Conservation (phyloP, 1,284 basidiomycete species). For the Tilletia horrida region DNA sequence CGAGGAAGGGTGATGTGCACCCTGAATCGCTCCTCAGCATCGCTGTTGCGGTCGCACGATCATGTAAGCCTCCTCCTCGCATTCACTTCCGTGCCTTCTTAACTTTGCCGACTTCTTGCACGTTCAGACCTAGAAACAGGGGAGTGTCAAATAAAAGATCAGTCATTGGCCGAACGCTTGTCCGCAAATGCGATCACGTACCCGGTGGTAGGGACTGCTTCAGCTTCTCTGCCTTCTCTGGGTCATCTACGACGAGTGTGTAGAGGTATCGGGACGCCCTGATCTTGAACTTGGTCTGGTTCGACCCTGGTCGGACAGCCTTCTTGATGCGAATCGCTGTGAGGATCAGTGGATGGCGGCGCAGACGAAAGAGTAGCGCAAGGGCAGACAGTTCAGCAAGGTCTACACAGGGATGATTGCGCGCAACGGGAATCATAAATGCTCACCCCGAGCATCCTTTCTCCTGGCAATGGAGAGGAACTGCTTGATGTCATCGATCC, state of each 20-base stretch:
- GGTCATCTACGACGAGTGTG: conserved; percentile 90
- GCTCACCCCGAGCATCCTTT: conserved; percentile 63
- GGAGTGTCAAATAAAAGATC: neutral
- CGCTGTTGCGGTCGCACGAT: too few species aligned
- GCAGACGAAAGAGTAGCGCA: neutral
- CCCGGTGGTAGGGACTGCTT: conserved; percentile 92
- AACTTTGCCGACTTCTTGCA: conserved; percentile 25
- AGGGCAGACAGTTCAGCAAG: neutral
- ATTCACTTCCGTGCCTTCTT: conserved; percentile 24
- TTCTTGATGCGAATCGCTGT: conserved; percentile 95
- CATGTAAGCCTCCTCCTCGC: neutral
- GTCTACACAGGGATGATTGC: neutral
- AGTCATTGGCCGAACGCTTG: neutral
- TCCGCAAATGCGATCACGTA: conserved; percentile 57
- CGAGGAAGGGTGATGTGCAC: too few species aligned
- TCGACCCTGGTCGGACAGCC: conserved; percentile 71
- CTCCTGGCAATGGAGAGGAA: conserved; percentile 93
- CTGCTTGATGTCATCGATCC: conserved; percentile 97
- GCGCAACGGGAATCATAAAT: neutral
- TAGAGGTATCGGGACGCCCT: conserved; percentile 96
- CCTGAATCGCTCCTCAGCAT: too few species aligned
- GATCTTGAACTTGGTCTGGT: conserved; percentile 88
- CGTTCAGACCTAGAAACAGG: conserved; percentile 21
- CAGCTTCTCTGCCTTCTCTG: conserved; percentile 98
- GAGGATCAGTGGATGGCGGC: neutral